phyloP scores from a whole-genome alignment of 805 yeast genomes.

The Candida ovalis region DNA sequence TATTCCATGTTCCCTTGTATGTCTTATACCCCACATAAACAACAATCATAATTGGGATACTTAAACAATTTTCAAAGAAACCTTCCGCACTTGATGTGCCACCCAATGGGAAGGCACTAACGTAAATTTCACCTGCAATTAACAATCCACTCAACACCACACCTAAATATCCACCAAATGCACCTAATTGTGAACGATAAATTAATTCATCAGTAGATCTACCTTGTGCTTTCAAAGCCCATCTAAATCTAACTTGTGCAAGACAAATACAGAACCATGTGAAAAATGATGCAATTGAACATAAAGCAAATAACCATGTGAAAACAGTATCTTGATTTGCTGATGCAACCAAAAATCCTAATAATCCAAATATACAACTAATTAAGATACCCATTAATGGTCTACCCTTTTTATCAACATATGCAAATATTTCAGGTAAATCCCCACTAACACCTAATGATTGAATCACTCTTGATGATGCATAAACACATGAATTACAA shows the following conservation, averaged over 20 bases:
- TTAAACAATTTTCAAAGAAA: slow-evolving; percentile 52
- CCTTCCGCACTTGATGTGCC: slow-evolving; percentile 27
- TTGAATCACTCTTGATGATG: slow-evolving; percentile 61
- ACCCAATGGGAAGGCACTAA: slow-evolving; percentile 36
- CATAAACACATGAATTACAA: slow-evolving; percentile 70
- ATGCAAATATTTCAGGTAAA: slow-evolving; percentile 54
- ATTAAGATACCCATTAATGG: slow-evolving; percentile 56
- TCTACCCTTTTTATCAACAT: slow-evolving; percentile 64
- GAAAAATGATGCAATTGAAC: slow-evolving; percentile 60
- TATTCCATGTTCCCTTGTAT: slow-evolving; percentile 5
- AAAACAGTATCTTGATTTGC: slow-evolving; percentile 51
- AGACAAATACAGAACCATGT: slow-evolving; percentile 61
- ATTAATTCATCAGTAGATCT: slow-evolving; percentile 28
- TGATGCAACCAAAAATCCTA: slow-evolving; percentile 57
- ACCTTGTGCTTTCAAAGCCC: slow-evolving; percentile 22
- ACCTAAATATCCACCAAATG: slow-evolving; percentile 36
- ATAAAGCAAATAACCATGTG: slow-evolving; percentile 60
- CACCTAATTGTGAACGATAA: slow-evolving; percentile 33
- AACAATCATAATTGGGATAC: slow-evolving; percentile 42
- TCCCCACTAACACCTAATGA: slow-evolving; percentile 62
- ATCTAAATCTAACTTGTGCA: slow-evolving; percentile 54
- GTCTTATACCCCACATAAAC: slow-evolving; percentile 34
- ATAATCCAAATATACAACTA: slow-evolving; percentile 50
- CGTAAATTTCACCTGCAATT: slow-evolving; percentile 37
- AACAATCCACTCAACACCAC: slow-evolving; percentile 28